Conservation (phyloP, 495 filamentous ascomycete species). For the Geopyxis carbonaria region DNA sequence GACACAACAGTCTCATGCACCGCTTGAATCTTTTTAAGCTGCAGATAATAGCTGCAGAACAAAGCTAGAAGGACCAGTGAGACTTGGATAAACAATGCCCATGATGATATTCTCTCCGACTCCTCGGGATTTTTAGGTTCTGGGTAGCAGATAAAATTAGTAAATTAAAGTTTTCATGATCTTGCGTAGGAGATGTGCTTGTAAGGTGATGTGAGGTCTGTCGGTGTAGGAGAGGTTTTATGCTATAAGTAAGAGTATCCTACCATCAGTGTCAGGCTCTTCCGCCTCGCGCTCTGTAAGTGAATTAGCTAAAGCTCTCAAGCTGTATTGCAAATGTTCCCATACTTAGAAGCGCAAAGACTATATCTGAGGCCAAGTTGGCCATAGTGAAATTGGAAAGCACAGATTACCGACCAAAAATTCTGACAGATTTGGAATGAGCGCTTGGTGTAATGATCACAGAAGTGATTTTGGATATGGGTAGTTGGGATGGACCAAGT, state of each 20-base stretch:
- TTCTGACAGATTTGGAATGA: too few species aligned
- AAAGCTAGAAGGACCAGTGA: slow-evolving; percentile 81
- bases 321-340: neutral
- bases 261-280: slow-evolving; percentile 24
- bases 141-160: slow-evolving; percentile 6
- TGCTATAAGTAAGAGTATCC: neutral
- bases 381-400: too few species aligned
- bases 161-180: slow-evolving; percentile 7
- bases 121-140: slow-evolving; percentile 34
- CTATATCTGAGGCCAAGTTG: slow-evolving; percentile 14
- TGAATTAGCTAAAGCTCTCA: slow-evolving; percentile 1
- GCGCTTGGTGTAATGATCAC: too few species aligned
- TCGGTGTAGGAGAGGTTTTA: neutral
- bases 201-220: neutral
- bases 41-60: slow-evolving; percentile 91
- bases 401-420: too few species aligned
- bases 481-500: too few species aligned
- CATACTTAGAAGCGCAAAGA: slow-evolving; percentile 21
- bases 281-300: slow-evolving; percentile 20
- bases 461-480: too few species aligned
- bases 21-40: slow-evolving; percentile 86
- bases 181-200: neutral
- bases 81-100: slow-evolving; percentile 92
- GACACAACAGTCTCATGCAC: slow-evolving; percentile 96
- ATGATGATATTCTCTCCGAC: slow-evolving; percentile 86